These are phyloP conservation scores for Monosporascus sp. DNA, from an alignment of 2,329 filamentous ascomycete species.

Conservation along the genomic window DNA sequence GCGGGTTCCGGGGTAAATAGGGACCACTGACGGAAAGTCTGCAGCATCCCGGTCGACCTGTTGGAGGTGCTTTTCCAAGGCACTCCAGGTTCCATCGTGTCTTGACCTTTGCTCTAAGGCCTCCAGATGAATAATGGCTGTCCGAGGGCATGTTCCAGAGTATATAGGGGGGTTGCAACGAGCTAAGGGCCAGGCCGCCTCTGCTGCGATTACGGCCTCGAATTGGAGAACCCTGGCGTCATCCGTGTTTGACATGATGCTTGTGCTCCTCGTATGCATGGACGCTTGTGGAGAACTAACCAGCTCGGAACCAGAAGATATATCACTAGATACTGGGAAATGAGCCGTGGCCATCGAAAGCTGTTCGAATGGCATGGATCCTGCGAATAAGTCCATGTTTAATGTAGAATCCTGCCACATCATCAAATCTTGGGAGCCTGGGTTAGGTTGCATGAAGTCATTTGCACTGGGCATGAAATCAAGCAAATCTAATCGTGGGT, in stretches of 20 bases:
- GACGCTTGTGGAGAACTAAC: conserved; percentile 39
- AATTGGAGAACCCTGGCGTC: conserved; percentile 38
- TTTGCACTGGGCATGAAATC: conserved; percentile 36
- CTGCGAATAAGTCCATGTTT: conserved; percentile 37
- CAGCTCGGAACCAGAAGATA: conserved; percentile 37
- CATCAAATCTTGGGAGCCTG: conserved; percentile 38
- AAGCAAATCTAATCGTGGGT: conserved; percentile 30
- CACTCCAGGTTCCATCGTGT: conserved; percentile 41
- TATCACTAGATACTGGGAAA: conserved; percentile 36
- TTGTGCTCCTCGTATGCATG: conserved; percentile 42
- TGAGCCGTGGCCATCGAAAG: conserved; percentile 30
- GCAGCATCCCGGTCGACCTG: conserved; percentile 30
- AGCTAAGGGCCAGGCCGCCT: conserved; percentile 47
- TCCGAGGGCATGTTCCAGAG: conserved; percentile 41
- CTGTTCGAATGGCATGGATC: conserved; percentile 26
- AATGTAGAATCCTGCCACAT: conserved; percentile 39
- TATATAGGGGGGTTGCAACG: conserved; percentile 43
- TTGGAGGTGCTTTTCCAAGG: conserved; percentile 37
- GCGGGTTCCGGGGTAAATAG: conserved; percentile 46
- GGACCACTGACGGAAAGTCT: conserved; percentile 37
- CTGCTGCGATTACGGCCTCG: conserved; percentile 41
- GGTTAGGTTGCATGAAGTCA: conserved; percentile 31
- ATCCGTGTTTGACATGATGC: conserved; percentile 38
- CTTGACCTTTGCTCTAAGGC: conserved; percentile 45
- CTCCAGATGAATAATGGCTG: conserved; percentile 47